These are phyloP conservation scores for Pseudisothecium myosuroides DNA, from an alignment of 225 moss, liverwort and hornwort species.

Conservation along the genomic window DNA sequence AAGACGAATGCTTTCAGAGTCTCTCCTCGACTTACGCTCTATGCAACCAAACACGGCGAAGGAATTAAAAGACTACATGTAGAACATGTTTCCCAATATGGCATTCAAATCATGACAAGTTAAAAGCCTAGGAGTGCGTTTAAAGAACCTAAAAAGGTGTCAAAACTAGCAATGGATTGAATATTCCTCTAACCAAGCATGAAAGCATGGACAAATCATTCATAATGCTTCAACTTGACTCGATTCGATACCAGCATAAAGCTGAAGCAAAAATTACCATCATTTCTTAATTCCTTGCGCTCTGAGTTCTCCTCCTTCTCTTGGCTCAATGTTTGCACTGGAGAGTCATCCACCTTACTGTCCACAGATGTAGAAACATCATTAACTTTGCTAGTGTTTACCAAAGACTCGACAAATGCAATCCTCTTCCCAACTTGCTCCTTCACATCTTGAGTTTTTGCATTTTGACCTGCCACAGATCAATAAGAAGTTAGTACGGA, in stretches of 20 bases:
- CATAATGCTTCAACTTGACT: not conserved
- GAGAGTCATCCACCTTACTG: conserved; percentile 17
- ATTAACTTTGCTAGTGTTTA: conserved; percentile 49
- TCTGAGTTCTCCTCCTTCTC: conserved; percentile 10
- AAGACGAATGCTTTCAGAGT: conserved; percentile 56
- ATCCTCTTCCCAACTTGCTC: conserved; percentile 71
- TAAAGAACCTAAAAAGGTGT: not conserved
- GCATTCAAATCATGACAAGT: not conserved
- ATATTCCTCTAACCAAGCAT: not conserved
- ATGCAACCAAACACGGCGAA: conserved; percentile 4
- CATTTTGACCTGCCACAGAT: conserved; percentile 52
- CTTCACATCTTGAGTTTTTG: conserved; percentile 56
- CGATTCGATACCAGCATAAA: not conserved
- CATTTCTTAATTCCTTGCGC: conserved; percentile 15
- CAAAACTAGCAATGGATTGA: not conserved
- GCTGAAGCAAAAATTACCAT: conserved; percentile 29
- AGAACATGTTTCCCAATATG: not conserved
- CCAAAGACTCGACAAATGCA: conserved; percentile 86
- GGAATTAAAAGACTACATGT: not conserved
- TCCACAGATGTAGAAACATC: conserved; percentile 6
- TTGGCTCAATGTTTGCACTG: not conserved
- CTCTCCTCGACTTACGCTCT: conserved; percentile 41
- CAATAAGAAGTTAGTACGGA: not conserved
- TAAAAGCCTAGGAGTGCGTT: not conserved
- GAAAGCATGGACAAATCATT: not conserved